These are phyloP conservation scores for Pinus taeda DNA, from an alignment of 75 land plant genomes.

Conservation along the genomic window DNA sequence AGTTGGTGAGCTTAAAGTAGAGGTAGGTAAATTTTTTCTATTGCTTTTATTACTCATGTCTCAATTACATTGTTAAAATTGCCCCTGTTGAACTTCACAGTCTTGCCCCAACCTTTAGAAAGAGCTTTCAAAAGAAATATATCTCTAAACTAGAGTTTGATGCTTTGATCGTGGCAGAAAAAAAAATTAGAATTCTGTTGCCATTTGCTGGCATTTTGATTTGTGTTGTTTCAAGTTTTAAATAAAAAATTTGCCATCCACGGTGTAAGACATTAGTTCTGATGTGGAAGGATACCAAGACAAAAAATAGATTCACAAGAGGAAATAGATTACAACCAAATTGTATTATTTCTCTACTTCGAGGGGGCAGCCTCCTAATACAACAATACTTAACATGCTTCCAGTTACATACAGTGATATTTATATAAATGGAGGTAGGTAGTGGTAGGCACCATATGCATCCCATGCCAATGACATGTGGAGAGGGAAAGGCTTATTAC, in stretches of 20 bases:
- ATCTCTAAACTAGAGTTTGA: background rate
- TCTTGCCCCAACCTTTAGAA: background rate
- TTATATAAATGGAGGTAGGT: too few species aligned
- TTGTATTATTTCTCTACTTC: too few species aligned
- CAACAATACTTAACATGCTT: too few species aligned
- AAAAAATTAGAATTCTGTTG: background rate
- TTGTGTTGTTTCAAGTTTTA: background rate
- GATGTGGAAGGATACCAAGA: too few species aligned
- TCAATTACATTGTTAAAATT: background rate
- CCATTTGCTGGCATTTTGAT: background rate
- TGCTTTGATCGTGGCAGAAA: background rate
- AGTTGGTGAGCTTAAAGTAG: constrained; percentile 94
- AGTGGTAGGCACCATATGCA: too few species aligned
- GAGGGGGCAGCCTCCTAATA: too few species aligned
- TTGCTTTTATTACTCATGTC: too few species aligned
- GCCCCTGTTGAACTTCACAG: background rate
- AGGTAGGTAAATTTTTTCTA: constrained; percentile 46
- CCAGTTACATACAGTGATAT: too few species aligned
- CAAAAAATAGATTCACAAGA: too few species aligned
- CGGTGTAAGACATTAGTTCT: background rate
- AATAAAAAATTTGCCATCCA: background rate
- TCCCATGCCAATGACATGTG: too few species aligned
- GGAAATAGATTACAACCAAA: too few species aligned
- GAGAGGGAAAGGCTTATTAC: too few species aligned
- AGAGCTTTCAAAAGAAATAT: background rate